phyloP scores from a whole-genome alignment of 306 rosid species.

The Pachyrhizus erosus region DNA sequence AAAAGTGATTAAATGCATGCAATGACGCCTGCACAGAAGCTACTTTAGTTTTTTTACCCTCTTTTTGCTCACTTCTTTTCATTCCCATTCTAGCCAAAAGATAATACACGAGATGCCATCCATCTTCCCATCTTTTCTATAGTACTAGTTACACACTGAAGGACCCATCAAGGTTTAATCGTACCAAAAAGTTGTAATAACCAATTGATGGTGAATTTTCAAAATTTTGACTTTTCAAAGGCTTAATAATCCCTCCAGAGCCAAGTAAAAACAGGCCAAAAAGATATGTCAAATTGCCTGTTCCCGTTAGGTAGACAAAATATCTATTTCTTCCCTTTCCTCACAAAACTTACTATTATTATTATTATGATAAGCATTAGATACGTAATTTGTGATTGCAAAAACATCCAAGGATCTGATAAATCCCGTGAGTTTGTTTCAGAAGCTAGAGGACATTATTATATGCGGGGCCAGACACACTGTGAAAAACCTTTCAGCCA shows the following conservation, averaged over 20 bases:
- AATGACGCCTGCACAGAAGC: conserved; percentile 19
- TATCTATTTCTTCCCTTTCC: background rate
- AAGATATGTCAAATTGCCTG: background rate
- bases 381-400: background rate
- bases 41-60: conserved; percentile 1
- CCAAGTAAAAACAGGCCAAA: conserved; percentile 30
- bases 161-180: conserved; percentile 24
- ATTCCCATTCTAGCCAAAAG: background rate
- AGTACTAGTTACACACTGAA: background rate
- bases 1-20: conserved; percentile 46
- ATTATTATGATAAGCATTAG: background rate
- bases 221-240: background rate
- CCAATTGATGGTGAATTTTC: conserved; percentile 11
- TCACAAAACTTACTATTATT: background rate
- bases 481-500: conserved; percentile 39
- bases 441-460: conserved; percentile 43
- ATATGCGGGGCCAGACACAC: conserved; percentile 18
- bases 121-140: conserved; percentile 9
- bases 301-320: conserved; percentile 27
- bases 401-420: conserved; percentile 28
- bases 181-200: background rate
- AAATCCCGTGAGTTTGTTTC: conserved; percentile 52
- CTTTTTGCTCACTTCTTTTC: background rate
- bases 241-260: conserved; percentile 8
- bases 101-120: background rate